Base-by-base conservation (phyloP, 225 moss, liverwort and hornwort genomes). In the Asterella californica region DNA sequence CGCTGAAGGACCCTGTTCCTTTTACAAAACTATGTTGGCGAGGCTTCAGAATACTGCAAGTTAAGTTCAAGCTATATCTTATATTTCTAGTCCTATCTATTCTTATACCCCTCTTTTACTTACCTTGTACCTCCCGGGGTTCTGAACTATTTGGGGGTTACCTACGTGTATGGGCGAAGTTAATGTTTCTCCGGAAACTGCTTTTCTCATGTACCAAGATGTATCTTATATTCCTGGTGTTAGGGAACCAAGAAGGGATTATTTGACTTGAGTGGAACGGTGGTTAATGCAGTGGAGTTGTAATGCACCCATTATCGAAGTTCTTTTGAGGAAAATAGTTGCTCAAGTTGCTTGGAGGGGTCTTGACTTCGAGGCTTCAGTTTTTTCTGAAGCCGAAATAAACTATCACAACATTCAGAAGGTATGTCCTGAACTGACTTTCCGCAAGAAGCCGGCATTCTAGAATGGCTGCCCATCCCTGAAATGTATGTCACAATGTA, bases 361-460 rank as follows among this genome's bases (percentile, higher is more conserved):
- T 76, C 82, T 88, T 65, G 88, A 92, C 71, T 59, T 94, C 66
- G 88, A 94, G 79, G 84, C 72, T 68, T 88, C 85, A 63, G 50
- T 90, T 15, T 88, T 88, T 33, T 89, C 84, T 72, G 90, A 88
- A 79, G 70, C 92, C 82, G 92, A 91, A 87, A 85, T 91, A 29
- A 91, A 89, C 82, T 96, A 96, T 82, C 96, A 96, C 79, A 94
- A 96, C 80, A 92, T 96, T 88, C 91, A 91, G 70, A 96, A 96
- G 92, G 96, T 86, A 85, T 18, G 83, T 79, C 25, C 22, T 17
- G 10, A 33, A 27, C 34, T 70, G 34, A 37, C 27, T 4, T 24
- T 70, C 36, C 4, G 32, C 0, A 70, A 65, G 65, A 30, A 65
- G 33, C 65, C 12, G 32, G 21, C 65, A 65, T 33, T 65, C 30